Percentiles rank a stretch among this genome's conserved stretches.
These are phyloP conservation scores for Akanthomyces uredinophilus DNA, from an alignment of 2,329 filamentous ascomycete genomes.

Conservation along the genomic window DNA sequence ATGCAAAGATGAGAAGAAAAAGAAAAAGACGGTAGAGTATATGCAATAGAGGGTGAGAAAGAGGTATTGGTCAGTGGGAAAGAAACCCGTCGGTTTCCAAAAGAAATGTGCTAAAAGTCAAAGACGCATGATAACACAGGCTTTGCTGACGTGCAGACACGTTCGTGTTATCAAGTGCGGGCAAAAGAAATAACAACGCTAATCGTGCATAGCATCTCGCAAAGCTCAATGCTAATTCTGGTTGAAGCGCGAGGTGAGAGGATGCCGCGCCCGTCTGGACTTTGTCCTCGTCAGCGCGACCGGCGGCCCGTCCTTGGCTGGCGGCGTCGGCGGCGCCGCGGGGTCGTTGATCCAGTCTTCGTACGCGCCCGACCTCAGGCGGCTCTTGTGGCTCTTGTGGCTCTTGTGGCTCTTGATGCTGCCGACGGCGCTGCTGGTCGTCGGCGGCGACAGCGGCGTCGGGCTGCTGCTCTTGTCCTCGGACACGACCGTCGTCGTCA, in stretches of 20 bases:
- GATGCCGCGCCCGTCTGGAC: not conserved
- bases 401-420: not conserved
- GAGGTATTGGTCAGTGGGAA: too few species aligned
- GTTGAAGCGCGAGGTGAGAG: slow-evolving; percentile 6
- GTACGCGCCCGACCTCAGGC: not conserved
- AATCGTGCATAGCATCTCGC: too few species aligned
- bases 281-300: not conserved
- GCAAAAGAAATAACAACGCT: too few species aligned
- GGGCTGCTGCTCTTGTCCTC: not conserved
- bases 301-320: not conserved
- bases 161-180: too few species aligned
- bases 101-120: too few species aligned
- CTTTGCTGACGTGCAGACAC: too few species aligned
- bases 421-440: not conserved
- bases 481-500: slow-evolving; percentile 8
- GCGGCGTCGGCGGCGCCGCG: not conserved
- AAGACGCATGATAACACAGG: too few species aligned
- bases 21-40: too few species aligned
- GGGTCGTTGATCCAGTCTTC: not conserved
- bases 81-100: too few species aligned
- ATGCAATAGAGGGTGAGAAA: too few species aligned
- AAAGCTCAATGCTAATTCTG: not conserved
- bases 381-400: not conserved
- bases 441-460: not conserved
- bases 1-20: too few species aligned